Percentiles rank a stretch among this genome's conserved stretches.
These are phyloP conservation scores for Neurospora sp. DNA, from an alignment of 495 filamentous ascomycete species.

Conservation along the genomic window DNA sequence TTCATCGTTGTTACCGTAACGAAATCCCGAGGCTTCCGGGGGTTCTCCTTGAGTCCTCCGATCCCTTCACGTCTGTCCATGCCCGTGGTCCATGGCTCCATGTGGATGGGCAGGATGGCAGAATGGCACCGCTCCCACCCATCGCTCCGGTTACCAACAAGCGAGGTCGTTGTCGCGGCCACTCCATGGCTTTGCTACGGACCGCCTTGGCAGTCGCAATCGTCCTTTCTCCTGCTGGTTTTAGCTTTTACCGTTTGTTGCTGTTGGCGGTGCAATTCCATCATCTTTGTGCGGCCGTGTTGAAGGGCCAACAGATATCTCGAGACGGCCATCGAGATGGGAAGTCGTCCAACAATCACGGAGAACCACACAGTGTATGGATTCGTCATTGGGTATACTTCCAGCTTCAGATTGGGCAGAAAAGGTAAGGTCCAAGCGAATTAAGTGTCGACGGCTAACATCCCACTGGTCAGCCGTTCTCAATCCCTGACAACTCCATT, in stretches of 20 bases:
- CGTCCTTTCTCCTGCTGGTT: neutral
- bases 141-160: neutral
- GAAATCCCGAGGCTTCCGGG: neutral
- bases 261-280: neutral
- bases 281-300: neutral
- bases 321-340: neutral
- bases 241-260: neutral
- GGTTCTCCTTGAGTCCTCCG: neutral
- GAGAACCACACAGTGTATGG: conserved; percentile 12
- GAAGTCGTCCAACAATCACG: conserved; percentile 22
- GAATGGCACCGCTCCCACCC: neutral
- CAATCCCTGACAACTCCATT: conserved; percentile 8
- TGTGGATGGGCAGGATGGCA: neutral
- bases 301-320: neutral
- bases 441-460: conserved; percentile 9
- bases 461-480: conserved; percentile 19
- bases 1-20: neutral
- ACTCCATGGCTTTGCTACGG: neutral
- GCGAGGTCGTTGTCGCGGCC: neutral
- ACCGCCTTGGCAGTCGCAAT: neutral
- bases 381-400: neutral
- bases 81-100: neutral
- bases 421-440: conserved; percentile 25
- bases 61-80: neutral
- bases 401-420: conserved; percentile 12